Percentiles rank a stretch among this genome's conserved stretches.
Conservation (phyloP, 2,329 filamentous ascomycete genomes). For the Claviceps spartinae region DNA sequence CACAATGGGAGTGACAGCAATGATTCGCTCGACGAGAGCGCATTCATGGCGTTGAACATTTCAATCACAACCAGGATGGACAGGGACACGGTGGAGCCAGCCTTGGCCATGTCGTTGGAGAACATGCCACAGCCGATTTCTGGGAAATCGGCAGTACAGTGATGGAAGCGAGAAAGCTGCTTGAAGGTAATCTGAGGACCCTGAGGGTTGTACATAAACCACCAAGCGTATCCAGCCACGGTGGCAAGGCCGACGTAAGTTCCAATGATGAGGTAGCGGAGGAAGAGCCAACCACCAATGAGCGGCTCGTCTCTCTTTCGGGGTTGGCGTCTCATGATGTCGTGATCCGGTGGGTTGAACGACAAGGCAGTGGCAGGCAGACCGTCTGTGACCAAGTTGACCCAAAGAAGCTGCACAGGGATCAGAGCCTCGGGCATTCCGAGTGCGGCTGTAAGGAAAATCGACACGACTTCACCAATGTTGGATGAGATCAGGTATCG, state of each 20-base stretch:
- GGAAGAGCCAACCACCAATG: constrained; percentile 91
- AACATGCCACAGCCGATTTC: constrained; percentile 92
- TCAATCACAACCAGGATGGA: constrained; percentile 93
- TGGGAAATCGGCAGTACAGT: constrained; percentile 72
- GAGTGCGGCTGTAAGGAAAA: constrained; percentile 90
- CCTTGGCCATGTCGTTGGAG: constrained; percentile 67
- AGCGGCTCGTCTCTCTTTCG: constrained; percentile 86
- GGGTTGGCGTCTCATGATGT: constrained; percentile 89
- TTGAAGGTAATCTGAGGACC: constrained; percentile 87
- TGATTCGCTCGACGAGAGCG: constrained; percentile 86
- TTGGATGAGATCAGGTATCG: constrained; percentile 98
- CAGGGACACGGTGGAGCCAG: constrained; percentile 84
- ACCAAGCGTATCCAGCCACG: constrained; percentile 97
- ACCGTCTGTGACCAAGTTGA: constrained; percentile 95
- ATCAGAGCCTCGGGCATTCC: constrained; percentile 97
- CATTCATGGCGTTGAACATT: constrained; percentile 99
- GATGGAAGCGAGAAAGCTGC: constrained; percentile 87
- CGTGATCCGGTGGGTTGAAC: constrained; percentile 97
- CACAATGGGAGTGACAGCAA: constrained; percentile 88
- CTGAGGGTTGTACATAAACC: constrained; percentile 90
- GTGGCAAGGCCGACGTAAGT: constrained; percentile 90
- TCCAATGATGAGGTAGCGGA: constrained; percentile 93
- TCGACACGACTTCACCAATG: constrained; percentile 97
- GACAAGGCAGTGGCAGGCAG: constrained; percentile 90
- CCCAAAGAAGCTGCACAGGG: constrained; percentile 94